Percentiles rank a stretch among this genome's conserved stretches.
Conservation (phyloP, 2,329 filamentous ascomycete genomes). For the Periconia macrospinosa region DNA sequence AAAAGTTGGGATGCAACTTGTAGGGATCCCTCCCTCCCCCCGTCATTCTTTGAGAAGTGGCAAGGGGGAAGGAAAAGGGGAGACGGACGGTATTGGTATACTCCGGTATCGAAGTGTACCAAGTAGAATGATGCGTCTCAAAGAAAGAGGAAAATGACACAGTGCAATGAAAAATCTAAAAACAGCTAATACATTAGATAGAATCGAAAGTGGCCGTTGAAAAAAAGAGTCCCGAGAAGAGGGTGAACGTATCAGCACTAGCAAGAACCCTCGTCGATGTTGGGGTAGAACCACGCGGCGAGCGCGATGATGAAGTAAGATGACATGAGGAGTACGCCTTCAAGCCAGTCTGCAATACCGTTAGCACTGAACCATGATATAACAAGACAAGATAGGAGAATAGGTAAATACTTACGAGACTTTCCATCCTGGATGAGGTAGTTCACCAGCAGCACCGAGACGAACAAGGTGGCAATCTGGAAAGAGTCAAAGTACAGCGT, state of each 20-base stretch:
- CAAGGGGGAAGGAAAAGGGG: too few species aligned
- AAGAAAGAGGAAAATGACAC: too few species aligned
- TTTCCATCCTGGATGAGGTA: slow-evolving; percentile 65
- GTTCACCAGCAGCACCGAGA: slow-evolving; percentile 60
- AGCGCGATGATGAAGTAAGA: slow-evolving; percentile 65
- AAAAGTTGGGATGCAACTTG: too few species aligned
- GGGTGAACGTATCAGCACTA: not conserved
- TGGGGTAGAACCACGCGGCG: slow-evolving; percentile 57
- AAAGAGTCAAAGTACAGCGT: slow-evolving; percentile 85
- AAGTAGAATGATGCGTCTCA: too few species aligned
- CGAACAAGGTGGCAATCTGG: slow-evolving; percentile 71
- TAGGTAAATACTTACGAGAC: slow-evolving; percentile 41
- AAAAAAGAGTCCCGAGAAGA: too few species aligned
- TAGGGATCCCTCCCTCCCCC: too few species aligned
- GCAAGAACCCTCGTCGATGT: slow-evolving; percentile 16
- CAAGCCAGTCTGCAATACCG: slow-evolving; percentile 54
- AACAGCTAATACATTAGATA: too few species aligned
- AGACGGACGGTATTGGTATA: too few species aligned
- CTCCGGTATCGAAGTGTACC: too few species aligned
- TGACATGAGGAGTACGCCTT: slow-evolving; percentile 62
- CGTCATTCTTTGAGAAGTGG: too few species aligned
- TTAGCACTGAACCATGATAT: not conserved
- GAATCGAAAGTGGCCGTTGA: too few species aligned
- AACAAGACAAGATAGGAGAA: not conserved
- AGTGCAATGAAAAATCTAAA: too few species aligned